phyloP scores from a whole-genome alignment of 2,329 filamentous ascomycete species.

The Fusarium keratoplasticum region DNA sequence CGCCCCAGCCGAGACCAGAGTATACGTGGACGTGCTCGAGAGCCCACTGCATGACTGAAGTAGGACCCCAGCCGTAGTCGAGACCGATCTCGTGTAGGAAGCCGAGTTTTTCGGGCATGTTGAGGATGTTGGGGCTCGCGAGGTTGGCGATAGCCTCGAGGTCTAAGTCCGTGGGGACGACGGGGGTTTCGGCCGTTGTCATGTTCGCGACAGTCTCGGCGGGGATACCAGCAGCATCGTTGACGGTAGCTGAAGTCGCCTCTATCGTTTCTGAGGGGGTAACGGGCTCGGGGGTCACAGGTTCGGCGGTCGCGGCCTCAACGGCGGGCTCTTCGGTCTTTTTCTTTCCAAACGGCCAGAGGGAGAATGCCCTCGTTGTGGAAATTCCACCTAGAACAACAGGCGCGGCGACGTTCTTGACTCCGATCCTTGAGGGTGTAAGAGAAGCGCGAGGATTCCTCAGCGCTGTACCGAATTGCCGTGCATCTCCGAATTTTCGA shows the following conservation, averaged over 20 bases:
- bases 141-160: conserved; percentile 50
- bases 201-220: conserved; percentile 33
- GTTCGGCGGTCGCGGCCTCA: conserved; percentile 33
- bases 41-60: conserved; percentile 76
- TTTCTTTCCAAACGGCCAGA: conserved; percentile 51
- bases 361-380: conserved; percentile 47
- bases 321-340: conserved; percentile 37
- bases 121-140: conserved; percentile 60
- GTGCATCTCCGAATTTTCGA: conserved; percentile 49
- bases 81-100: conserved; percentile 86
- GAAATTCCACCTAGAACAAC: conserved; percentile 47
- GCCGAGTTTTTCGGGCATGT: conserved; percentile 80
- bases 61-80: conserved; percentile 87
- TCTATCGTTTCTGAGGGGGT: conserved; percentile 26
- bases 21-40: conserved; percentile 88
- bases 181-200: conserved; percentile 32
- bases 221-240: conserved; percentile 34
- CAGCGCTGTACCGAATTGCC: conserved; percentile 51
- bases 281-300: conserved; percentile 26
- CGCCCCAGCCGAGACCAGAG: conserved; percentile 84
- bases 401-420: conserved; percentile 40
- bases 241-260: conserved; percentile 2
- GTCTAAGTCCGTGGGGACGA: conserved; percentile 48
- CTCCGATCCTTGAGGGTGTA: conserved; percentile 38
- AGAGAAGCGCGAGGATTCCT: conserved; percentile 38